phyloP scores from a whole-genome alignment of 2,329 filamentous ascomycete genomes.

The Diplodia mutila region DNA sequence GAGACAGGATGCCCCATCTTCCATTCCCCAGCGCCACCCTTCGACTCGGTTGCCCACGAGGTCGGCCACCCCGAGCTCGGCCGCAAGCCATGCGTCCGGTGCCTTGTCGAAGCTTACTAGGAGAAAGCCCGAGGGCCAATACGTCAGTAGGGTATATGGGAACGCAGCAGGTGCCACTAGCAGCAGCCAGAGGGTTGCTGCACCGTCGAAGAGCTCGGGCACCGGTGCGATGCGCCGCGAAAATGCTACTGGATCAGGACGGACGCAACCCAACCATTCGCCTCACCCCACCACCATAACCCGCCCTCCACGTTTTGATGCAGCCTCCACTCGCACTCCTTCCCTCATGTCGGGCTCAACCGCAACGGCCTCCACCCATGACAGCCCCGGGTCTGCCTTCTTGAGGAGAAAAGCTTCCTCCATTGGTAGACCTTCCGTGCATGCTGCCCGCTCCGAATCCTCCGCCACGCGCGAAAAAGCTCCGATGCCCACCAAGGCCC shows the following conservation, averaged over 20 bases:
- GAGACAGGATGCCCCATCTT: slow-evolving; percentile 37
- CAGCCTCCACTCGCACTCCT: slow-evolving; percentile 47
- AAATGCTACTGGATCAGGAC: slow-evolving; percentile 25
- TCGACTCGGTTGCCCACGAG: slow-evolving; percentile 43
- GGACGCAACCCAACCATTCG: slow-evolving; percentile 19
- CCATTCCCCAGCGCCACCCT: slow-evolving; percentile 34
- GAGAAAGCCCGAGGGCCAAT: slow-evolving; percentile 32
- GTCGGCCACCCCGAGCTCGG: slow-evolving; percentile 39
- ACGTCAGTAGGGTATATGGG: slow-evolving; percentile 27
- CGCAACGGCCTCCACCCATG: slow-evolving; percentile 44
- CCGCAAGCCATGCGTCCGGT: slow-evolving; percentile 17
- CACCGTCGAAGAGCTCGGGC: slow-evolving; percentile 19
- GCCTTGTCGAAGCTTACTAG: slow-evolving; percentile 32
- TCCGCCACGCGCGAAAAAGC: slow-evolving; percentile 28
- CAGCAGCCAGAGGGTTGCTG: slow-evolving; percentile 22
- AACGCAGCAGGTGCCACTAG: slow-evolving; percentile 23
- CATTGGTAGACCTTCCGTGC: slow-evolving; percentile 44
- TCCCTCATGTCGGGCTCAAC: slow-evolving; percentile 55
- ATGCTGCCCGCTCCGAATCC: slow-evolving; percentile 35
- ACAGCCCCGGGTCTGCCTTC: slow-evolving; percentile 50
- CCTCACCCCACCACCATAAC: slow-evolving; percentile 26
- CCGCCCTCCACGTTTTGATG: slow-evolving; percentile 42
- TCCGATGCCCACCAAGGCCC: slow-evolving; percentile 38
- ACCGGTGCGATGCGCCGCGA: slow-evolving; percentile 25
- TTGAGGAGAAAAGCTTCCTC: slow-evolving; percentile 51